A percentile compares a stretch with the other conserved stretches of the same genome.
Conservation (phyloP, 1,284 basidiomycete species). For the Pterulicium gracile region DNA sequence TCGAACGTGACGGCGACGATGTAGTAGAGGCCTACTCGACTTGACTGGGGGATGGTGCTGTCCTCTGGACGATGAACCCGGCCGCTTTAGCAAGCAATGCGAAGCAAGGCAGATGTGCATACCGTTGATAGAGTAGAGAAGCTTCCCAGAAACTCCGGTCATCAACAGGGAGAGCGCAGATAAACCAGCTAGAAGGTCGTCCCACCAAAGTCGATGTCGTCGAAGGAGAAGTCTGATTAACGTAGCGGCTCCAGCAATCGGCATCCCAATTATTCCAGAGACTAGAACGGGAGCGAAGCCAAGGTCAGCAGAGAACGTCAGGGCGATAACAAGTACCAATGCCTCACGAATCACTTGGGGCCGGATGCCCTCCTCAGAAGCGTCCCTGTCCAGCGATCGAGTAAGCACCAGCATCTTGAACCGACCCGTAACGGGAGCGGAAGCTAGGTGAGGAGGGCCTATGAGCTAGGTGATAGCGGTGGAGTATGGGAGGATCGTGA, state of each 20-base stretch:
- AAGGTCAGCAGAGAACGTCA: too few relatives aligned
- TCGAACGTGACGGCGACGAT: background rate
- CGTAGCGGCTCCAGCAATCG: background rate
- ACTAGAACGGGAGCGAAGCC: too few relatives aligned
- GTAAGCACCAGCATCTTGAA: too few relatives aligned
- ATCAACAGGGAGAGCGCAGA: background rate
- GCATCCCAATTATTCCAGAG: background rate
- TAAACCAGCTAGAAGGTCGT: background rate
- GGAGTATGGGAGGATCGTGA: too few relatives aligned
- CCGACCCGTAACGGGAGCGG: too few relatives aligned
- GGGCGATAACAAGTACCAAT: too few relatives aligned
- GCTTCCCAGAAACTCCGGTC: background rate
- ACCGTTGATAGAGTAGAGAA: background rate
- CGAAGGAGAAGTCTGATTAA: background rate
- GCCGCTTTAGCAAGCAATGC: background rate
- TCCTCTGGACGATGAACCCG: background rate
- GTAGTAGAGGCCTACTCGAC: background rate
- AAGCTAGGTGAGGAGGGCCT: too few relatives aligned
- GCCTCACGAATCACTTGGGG: too few relatives aligned
- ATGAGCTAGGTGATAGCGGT: too few relatives aligned
- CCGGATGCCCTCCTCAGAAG: too few relatives aligned
- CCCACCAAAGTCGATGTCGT: background rate
- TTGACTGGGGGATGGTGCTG: background rate
- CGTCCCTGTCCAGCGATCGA: too few relatives aligned
- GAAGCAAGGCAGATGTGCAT: background rate